Evolutionary conservation across 805 yeast genomes (phyloP).

Genomic region (Sugiyamaella lignohabitans): DNA sequence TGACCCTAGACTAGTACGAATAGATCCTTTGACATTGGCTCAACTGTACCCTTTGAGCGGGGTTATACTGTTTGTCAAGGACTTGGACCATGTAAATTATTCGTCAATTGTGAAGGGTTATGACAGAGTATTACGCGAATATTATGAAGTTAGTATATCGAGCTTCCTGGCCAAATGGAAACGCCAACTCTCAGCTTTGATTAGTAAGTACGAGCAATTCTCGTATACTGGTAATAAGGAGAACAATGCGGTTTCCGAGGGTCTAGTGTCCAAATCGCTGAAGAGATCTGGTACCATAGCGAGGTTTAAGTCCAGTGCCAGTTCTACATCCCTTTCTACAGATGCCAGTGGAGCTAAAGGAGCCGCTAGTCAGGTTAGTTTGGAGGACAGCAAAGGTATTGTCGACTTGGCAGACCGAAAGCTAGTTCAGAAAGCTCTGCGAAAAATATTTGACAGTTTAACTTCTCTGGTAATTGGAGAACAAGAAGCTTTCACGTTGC

Average conservation of each 20-base stretch:
- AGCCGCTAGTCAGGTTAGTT: neutral
- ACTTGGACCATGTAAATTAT: constrained; percentile 45
- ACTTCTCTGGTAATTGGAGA: constrained; percentile 26
- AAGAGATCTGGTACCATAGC: constrained; percentile 22
- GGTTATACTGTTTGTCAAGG: constrained; percentile 51
- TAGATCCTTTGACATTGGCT: constrained; percentile 23
- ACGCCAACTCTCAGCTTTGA: constrained; percentile 12
- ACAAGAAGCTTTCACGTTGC: constrained; percentile 42
- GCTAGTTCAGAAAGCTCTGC: constrained; percentile 4
- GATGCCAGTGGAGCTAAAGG: neutral
- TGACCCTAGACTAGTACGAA: constrained; percentile 14
- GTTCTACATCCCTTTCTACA: neutral
- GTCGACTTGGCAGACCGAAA: constrained; percentile 8
- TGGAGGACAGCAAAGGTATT: constrained; percentile 7
- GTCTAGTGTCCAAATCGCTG: constrained; percentile 15
- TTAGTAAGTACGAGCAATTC: constrained; percentile 14
- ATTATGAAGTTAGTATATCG: constrained; percentile 33
- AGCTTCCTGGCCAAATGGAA: constrained; percentile 29
- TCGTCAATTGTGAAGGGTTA: constrained; percentile 38
- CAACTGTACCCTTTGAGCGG: constrained; percentile 38
- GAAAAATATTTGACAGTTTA: constrained; percentile 10
- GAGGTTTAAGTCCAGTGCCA: constrained; percentile 1
- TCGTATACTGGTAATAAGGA: constrained; percentile 12
- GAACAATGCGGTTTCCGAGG: neutral
- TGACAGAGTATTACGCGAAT: constrained; percentile 31